Evolutionary conservation across 805 yeast genomes (phyloP), one percentile per base, ranked within the genome.

Genomic region (Spathaspora gorwiae): DNA sequence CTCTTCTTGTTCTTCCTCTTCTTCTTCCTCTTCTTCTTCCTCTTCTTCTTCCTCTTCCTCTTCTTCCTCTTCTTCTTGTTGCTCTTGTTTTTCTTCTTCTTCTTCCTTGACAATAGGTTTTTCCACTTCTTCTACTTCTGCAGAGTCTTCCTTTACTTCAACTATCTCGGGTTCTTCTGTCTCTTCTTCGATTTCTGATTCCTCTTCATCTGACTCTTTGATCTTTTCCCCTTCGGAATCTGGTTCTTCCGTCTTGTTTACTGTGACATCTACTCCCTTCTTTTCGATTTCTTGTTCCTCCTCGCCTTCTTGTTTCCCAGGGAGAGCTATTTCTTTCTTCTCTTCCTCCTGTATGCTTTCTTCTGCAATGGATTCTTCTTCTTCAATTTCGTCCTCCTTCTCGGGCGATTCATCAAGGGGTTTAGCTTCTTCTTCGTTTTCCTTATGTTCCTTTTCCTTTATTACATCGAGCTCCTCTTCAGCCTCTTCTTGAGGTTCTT

Each of bases 401-500:
- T 29, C 32, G 24, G 24, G 5, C 24, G 24, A 19, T 19, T 19
- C 5, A 19, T 19, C 24, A 19, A 19, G 24, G 2, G 24, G 24
- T 19, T 19, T 19, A 19, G 24, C 47, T 26, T 48, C 55, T 13
- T 47, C 40, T 32, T 49, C 50, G 4, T 49, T 49, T 13, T 35
- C 38, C 15, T 29, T 40, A 7, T 37, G n/a, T 35, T 30, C 14
- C 15, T 42, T 37, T 30, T 39, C 49, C 26, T 45, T 49, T 32
- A 42, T 38, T 12, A 31, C 43, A 12, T 29, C 32, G 12, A 9
- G 6, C 5, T 29, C 53, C 26, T 47, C 50, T 39, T 41, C 47
- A 44, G 15, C 37, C 15, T 35, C 40, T 7, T 29, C 35, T 19
- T 35, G 46, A 42, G n/a, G 42, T 30, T 36, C 37, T 35, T 27